phyloP scores from a whole-genome alignment of 169 alveolate species.

The Pseudocohnilembus persalinus region DNA sequence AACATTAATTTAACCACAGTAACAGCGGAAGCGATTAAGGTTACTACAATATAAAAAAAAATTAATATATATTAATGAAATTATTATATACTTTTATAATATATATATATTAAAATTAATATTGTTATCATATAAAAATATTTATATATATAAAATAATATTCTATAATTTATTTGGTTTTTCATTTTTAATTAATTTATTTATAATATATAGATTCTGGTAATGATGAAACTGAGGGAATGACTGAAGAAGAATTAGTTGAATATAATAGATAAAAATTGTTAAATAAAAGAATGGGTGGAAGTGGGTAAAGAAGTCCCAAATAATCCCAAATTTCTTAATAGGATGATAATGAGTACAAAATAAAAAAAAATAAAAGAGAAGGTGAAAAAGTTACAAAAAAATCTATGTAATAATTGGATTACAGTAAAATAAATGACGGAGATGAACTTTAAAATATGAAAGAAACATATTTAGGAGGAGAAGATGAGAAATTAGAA shows the following conservation, averaged over 20 bases:
- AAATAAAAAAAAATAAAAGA: slow-evolving; percentile 40
- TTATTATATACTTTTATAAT: slow-evolving; percentile 11
- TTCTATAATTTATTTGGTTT: no score
- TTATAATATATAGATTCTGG: background rate
- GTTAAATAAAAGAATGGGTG: background rate
- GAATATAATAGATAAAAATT: slow-evolving; percentile 16
- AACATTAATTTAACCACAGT: slow-evolving; percentile 25
- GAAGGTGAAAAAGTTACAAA: slow-evolving; percentile 31
- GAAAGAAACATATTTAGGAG: slow-evolving; percentile 34
- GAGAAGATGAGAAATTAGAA: slow-evolving; percentile 59
- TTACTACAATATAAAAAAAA: background rate
- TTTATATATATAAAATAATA: no score
- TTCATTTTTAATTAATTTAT: background rate
- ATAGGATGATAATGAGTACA: background rate
- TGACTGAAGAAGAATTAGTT: slow-evolving; percentile 2
- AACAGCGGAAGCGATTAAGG: slow-evolving; percentile 5
- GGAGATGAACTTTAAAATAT: slow-evolving; percentile 22
- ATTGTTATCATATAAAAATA: no score
- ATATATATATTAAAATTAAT: no score
- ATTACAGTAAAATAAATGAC: slow-evolving; percentile 47
- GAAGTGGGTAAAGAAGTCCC: slow-evolving; percentile 6
- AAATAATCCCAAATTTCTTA: slow-evolving; percentile 10
- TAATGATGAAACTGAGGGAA: background rate
- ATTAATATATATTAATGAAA: background rate
- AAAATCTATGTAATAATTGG: slow-evolving; percentile 43